Evolutionary conservation across 352 stramenopile species (phyloP).

Genomic region (Phytophthora ramorum): DNA sequence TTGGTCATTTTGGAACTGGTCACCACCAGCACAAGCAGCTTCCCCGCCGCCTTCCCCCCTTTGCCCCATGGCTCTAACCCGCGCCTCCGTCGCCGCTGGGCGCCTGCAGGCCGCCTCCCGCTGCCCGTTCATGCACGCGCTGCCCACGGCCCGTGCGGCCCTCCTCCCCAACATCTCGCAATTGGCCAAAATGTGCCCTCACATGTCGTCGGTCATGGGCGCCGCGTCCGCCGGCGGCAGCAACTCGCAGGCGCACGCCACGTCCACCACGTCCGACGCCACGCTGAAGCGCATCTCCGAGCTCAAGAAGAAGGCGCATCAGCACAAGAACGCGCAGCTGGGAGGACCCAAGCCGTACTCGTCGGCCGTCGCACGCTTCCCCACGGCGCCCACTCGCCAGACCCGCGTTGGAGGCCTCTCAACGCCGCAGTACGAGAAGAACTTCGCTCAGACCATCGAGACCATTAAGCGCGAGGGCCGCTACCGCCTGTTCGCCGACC

Average conservation of each 20-base stretch:
- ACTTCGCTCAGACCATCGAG: slow-evolving; percentile 76
- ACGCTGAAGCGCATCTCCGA: slow-evolving; percentile 77
- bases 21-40: slow-evolving; percentile 29
- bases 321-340: slow-evolving; percentile 42
- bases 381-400: slow-evolving; percentile 61
- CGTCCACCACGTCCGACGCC: slow-evolving; percentile 60
- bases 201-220: slow-evolving; percentile 87
- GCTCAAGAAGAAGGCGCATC: slow-evolving; percentile 68
- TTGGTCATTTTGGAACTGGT: slow-evolving; percentile 52
- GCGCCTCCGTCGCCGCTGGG: slow-evolving; percentile 68
- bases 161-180: slow-evolving; percentile 88
- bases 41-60: not conserved
- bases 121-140: slow-evolving; percentile 88
- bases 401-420: slow-evolving; percentile 70
- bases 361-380: slow-evolving; percentile 60
- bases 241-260: slow-evolving; percentile 69
- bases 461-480: slow-evolving; percentile 89
- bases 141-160: slow-evolving; percentile 72
- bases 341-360: slow-evolving; percentile 43
- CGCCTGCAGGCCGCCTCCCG: slow-evolving; percentile 77
- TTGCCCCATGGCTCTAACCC: slow-evolving; percentile 66
- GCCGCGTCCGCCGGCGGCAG: slow-evolving; percentile 50
- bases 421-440: slow-evolving; percentile 67
- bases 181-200: slow-evolving; percentile 85
- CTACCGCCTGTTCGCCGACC: slow-evolving; percentile 88